Evolutionary conservation across 345 rosid species (phyloP).

Genomic region (Angophora floribunda): DNA sequence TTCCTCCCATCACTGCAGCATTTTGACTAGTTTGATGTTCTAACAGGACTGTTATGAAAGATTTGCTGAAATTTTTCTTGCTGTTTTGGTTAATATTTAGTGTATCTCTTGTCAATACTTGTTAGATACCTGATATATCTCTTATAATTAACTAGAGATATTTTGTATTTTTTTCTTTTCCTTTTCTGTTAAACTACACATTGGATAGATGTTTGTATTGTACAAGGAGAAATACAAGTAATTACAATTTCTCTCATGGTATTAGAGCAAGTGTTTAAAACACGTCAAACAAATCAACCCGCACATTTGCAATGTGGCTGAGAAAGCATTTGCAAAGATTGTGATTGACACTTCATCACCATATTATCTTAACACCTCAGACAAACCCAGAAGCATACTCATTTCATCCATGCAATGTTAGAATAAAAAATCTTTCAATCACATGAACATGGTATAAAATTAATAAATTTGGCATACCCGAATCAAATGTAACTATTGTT

Average conservation of each 20-base stretch:
- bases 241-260: not conserved
- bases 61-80: not conserved
- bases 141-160: not conserved
- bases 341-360: not conserved
- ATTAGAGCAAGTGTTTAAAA: not conserved
- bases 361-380: not conserved
- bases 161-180: not conserved
- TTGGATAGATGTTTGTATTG: not conserved
- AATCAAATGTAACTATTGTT: no score
- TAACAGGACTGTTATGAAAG: not conserved
- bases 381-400: not conserved
- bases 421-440: no score
- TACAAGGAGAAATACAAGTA: not conserved
- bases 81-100: not conserved
- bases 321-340: not conserved
- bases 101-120: not conserved
- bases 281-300: not conserved
- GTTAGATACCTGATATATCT: not conserved
- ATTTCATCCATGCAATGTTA: not conserved
- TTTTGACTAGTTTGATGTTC: not conserved
- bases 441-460: no score
- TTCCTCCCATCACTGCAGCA: not conserved
- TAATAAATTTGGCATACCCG: no score
- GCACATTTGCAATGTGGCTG: not conserved
- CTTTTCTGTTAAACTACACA: not conserved